Conservation (phyloP, 1,284 basidiomycete genomes). For the Rhodotorula sp. region DNA sequence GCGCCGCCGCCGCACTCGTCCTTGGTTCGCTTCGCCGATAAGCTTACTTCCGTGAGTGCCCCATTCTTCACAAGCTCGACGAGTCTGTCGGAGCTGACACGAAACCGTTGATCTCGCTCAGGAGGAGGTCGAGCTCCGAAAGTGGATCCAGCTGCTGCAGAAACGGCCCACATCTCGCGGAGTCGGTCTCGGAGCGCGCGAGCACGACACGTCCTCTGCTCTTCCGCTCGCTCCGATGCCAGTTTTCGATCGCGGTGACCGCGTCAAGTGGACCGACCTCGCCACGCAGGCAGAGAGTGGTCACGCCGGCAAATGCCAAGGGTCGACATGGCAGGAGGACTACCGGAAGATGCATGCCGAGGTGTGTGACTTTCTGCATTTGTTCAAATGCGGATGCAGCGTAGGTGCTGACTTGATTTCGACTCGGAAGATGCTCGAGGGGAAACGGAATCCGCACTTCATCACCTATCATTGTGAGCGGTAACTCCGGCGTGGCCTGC, state of each 20-base stretch:
- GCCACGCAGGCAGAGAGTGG: conserved; percentile 17
- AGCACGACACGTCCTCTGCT: background rate
- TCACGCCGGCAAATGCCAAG: conserved; percentile 24
- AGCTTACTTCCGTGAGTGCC: conserved; percentile 16
- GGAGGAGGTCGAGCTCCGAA: conserved; percentile 13
- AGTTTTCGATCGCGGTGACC: conserved; percentile 13
- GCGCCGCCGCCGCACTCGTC: conserved; percentile 16
- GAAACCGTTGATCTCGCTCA: background rate
- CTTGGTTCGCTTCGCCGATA: conserved; percentile 6
- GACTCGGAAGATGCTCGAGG: conserved; percentile 20
- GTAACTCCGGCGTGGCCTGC: no score
- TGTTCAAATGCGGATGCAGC: background rate
- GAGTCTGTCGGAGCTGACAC: background rate
- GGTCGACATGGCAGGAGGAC: conserved; percentile 15
- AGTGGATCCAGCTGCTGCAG: conserved; percentile 24
- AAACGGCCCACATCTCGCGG: background rate
- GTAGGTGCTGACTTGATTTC: no score
- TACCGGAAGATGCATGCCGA: conserved; percentile 25
- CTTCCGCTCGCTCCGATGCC: conserved; percentile 7
- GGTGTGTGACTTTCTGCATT: background rate
- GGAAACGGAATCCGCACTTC: conserved; percentile 24
- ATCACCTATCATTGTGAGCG: conserved; percentile 29
- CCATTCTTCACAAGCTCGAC: no score
- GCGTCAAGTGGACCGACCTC: conserved; percentile 21
- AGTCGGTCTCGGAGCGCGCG: conserved; percentile 15